Percentiles rank a stretch among this genome's conserved stretches.
phyloP scores from a whole-genome alignment of 2,329 filamentous ascomycete genomes.

The Malbranchea zuffiana region DNA sequence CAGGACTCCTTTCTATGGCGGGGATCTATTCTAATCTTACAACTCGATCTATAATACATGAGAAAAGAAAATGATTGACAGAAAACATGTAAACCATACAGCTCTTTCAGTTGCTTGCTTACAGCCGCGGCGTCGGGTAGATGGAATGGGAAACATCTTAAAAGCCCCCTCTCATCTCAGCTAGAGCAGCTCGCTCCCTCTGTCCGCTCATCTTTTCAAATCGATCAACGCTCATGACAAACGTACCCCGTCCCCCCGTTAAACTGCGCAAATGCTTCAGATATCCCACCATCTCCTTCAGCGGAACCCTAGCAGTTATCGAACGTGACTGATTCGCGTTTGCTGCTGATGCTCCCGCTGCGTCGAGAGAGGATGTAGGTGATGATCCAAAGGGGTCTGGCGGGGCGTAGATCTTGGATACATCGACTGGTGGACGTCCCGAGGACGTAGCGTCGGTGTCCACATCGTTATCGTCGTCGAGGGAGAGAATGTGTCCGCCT shows the following conservation, averaged over 20 bases:
- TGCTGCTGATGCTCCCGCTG: conserved; percentile 4
- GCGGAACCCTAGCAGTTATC: conserved; percentile 75
- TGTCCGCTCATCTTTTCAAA: conserved; percentile 57
- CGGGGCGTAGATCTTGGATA: conserved; percentile 70
- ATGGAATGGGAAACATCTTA: too few relatives aligned
- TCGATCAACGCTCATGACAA: conserved; percentile 61
- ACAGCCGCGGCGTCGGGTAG: too few relatives aligned
- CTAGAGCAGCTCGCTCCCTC: conserved; percentile 47
- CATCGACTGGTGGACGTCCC: conserved; percentile 47
- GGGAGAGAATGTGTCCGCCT: conserved; percentile 62
- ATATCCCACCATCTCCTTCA: conserved; percentile 96
- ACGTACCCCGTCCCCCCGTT: conserved; percentile 72
- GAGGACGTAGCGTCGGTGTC: conserved; percentile 23
- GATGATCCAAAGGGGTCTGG: conserved; percentile 63
- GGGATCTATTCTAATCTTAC: too few relatives aligned
- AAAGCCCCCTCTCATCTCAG: conserved; percentile 33
- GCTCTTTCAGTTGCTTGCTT: too few relatives aligned
- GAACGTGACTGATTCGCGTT: conserved; percentile 41
- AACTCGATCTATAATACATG: too few relatives aligned
- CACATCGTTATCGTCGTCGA: conserved; percentile 42
- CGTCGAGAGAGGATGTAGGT: conserved; percentile 18
- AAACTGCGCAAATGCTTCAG: conserved; percentile 77
- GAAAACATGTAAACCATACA: too few relatives aligned
- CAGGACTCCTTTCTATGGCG: too few relatives aligned
- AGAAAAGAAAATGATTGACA: too few relatives aligned